Conservation (phyloP, 192 early-diverging fungal species). For the Coemansia sp. region DNA sequence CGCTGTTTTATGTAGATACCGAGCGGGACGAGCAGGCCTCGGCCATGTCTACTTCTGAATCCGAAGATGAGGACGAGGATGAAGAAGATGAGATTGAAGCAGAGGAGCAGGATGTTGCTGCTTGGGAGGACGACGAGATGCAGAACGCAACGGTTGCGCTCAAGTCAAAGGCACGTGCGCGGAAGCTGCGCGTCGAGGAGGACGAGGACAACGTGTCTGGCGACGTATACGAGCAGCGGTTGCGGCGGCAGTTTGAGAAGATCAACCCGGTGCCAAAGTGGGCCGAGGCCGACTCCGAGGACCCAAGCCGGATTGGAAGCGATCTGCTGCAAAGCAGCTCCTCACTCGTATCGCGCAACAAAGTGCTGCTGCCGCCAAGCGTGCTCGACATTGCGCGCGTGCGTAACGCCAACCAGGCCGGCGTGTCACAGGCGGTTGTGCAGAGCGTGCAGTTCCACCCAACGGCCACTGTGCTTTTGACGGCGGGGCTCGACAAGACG, state of each 20-base stretch:
- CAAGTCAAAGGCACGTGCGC: constrained; percentile 57
- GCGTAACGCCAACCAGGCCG: constrained; percentile 33
- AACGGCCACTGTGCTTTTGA: constrained; percentile 80
- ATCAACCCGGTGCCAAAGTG: constrained; percentile 84
- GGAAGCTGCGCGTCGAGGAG: constrained; percentile 76
- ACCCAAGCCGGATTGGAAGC: constrained; percentile 13
- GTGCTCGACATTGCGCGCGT: constrained; percentile 26
- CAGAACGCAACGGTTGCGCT: constrained; percentile 71
- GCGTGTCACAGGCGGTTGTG: constrained; percentile 58
- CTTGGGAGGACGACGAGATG: constrained; percentile 83
- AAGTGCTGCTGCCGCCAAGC: constrained; percentile 11
- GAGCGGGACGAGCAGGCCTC: constrained; percentile 4
- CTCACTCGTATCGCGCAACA: constrained; percentile 14
- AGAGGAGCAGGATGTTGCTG: constrained; percentile 53
- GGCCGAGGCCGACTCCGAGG: constrained; percentile 59
- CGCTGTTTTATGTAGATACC: constrained; percentile 44
- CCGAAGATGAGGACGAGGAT: constrained; percentile 43
- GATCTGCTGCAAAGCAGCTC: constrained; percentile 29
- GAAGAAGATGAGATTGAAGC: constrained; percentile 11
- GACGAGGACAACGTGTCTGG: constrained; percentile 74
- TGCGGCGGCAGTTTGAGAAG: constrained; percentile 82
- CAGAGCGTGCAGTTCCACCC: constrained; percentile 85
- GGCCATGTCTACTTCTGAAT: constrained; percentile 5
- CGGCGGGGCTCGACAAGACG: constrained; percentile 85
- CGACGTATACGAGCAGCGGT: constrained; percentile 77